Conservation (phyloP, 176 grass and related monocot species). For the Triticum aestivum region IWGSC_CS_RefSeq_v2.1 NC_057798.1:690080275-690080774, state of each 20-base stretch:
- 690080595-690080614: background rate
- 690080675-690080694: background rate
- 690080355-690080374: conserved; percentile 52
- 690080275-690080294: background rate
- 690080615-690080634: background rate
- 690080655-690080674: background rate
- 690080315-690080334: conserved; percentile 21
- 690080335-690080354: background rate
- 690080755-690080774: background rate
- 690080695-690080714: background rate
- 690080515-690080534: background rate
- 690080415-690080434: background rate
- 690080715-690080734: background rate
- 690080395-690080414: background rate
- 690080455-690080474: background rate
- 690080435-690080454: background rate
- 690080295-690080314: background rate
- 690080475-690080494: background rate
- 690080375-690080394: background rate
- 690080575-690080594: conserved; percentile 25
- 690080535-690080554: background rate
- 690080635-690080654: background rate
- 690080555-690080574: background rate
- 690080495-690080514: background rate
- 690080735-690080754: background rate